A percentile compares a stretch with the other conserved stretches of the same genome.
phyloP scores from a whole-genome alignment of 2,329 filamentous ascomycete genomes.

The Microdochium nivale region DNA sequence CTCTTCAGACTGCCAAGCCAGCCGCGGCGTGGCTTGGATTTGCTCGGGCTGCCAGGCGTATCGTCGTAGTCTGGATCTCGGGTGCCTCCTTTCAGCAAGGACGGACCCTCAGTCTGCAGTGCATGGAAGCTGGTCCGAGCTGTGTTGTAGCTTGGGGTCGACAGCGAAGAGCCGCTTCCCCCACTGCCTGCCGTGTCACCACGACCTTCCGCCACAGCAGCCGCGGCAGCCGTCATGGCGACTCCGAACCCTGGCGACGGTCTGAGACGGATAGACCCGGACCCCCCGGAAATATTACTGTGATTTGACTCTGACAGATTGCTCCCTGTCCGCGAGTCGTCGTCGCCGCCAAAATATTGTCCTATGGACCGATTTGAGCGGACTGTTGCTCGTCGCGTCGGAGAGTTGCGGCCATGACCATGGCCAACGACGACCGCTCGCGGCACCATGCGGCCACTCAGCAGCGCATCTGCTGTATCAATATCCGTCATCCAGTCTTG shows the following conservation, averaged over 20 bases:
- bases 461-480: conserved; percentile 43
- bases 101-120: conserved; percentile 44
- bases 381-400: conserved; percentile 6
- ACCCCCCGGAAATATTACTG: conserved; percentile 32
- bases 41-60: conserved; percentile 45
- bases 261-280: conserved; percentile 24
- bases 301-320: conserved; percentile 46
- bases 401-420: conserved; percentile 7
- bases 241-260: conserved; percentile 25
- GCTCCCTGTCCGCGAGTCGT: conserved; percentile 38
- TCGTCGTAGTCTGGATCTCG: conserved; percentile 16
- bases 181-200: conserved; percentile 25
- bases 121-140: conserved; percentile 43
- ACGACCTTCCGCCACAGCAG: conserved; percentile 15
- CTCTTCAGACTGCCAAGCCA: conserved; percentile 63
- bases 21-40: conserved; percentile 45
- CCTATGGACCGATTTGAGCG: conserved; percentile 13
- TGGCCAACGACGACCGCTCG: conserved; percentile 11
- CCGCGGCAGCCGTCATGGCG: conserved; percentile 16
- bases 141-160: conserved; percentile 36
- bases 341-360: not conserved
- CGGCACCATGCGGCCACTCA: conserved; percentile 34
- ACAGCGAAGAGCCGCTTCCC: not conserved
- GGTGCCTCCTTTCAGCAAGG: conserved; percentile 28
- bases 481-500: conserved; percentile 50